Evolutionary conservation across 1,284 basidiomycete genomes (phyloP), one percentile per base, ranked within the genome.

Genomic region (Rhizopogon parksii): DNA sequence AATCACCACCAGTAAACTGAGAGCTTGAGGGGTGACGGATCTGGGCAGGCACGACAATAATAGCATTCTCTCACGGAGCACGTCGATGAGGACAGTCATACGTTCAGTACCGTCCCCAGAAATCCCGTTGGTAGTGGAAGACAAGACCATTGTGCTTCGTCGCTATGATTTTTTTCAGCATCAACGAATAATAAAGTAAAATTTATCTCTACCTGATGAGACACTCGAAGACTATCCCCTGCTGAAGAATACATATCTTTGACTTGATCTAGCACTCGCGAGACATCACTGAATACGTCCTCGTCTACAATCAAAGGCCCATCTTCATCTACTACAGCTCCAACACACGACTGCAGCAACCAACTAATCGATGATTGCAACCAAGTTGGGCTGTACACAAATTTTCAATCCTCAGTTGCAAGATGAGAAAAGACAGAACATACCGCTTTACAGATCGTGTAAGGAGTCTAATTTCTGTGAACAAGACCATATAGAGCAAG

Each of bases 371-470:
- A 66, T 17, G 69, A 72, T 7, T 71, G 53, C 24, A 86, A 63
- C 84, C 84, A 88, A 2, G 72, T 50, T 3, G 79, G 75, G 42
- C 84, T 86, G 51, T 6, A 52, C 49, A 32, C 51, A 49, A 40
- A 3, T 48, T 49, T 48, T 38, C 36, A 17, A 56, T 42, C 6
- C 50, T 32, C 53, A 27, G 47, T 17, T 47, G 32, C 37, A 45
- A 21, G 19, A 6, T 11, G n/a, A 43, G 5, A 50, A 21, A n/a
- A 43, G 6, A 21, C 27, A 21, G 15, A n/a, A 70, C 79, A 39
- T 64, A 86, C 84, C 73, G 60, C 63, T 82, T 85, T 27, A 83
- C 60, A 0, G 82, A 83, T 40, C 77, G 71, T 0, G 79, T 80
- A 5, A 82, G 57, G 4, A 85, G 64, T 50, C 85, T 70, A 34